A percentile compares a stretch with the other conserved stretches of the same genome.
These are phyloP conservation scores for Mycosphaerella arachidis DNA, from an alignment of 2,329 filamentous ascomycete genomes.

Conservation along the genomic window DNA sequence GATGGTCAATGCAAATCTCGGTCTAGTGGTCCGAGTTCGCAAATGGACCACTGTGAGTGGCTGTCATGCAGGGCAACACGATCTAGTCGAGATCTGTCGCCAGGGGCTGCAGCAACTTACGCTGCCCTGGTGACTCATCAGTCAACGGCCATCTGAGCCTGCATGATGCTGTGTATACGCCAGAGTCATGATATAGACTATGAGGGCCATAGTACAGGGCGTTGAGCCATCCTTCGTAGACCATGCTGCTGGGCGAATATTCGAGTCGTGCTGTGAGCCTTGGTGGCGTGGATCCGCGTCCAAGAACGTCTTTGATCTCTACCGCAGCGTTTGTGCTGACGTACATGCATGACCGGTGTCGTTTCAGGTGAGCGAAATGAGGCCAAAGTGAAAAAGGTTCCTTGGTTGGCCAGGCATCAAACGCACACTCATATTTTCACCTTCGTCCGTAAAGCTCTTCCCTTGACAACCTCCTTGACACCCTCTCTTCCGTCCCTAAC, in stretches of 20 bases:
- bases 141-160: background rate
- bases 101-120: background rate
- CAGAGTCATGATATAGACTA: background rate
- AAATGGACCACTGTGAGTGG: background rate
- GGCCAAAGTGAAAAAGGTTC: background rate
- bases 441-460: background rate
- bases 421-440: background rate
- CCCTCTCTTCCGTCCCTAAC: background rate
- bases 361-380: background rate
- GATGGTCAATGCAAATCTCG: background rate
- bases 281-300: background rate
- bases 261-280: background rate
- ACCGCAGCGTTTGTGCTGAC: background rate
- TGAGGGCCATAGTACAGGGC: background rate
- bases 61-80: background rate
- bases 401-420: background rate
- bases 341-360: background rate
- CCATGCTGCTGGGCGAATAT: background rate
- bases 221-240: background rate
- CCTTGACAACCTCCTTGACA: background rate
- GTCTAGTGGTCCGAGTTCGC: background rate
- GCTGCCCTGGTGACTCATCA: background rate
- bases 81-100: background rate
- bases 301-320: background rate
- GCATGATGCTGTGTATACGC: background rate